Base-by-base conservation (phyloP, 352 stramenopile species). In the Thraustotheca clavata region DNA sequence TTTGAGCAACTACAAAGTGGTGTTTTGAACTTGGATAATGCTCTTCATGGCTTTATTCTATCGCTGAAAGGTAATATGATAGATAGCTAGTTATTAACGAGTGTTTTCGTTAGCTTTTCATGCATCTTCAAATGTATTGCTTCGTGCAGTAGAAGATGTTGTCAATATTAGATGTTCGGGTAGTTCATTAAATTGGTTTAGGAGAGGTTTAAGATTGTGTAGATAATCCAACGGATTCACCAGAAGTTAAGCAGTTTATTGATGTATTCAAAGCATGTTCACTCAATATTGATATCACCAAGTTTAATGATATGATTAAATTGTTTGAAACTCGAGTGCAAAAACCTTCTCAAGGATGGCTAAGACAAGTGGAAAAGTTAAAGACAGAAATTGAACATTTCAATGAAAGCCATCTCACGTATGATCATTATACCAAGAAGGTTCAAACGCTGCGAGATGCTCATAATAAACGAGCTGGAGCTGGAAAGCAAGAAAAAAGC, bases 371-470 rank as follows among this genome's bases (percentile, higher is more conserved):
- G 0, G 54, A 54, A 14, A 59, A 48, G 0, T 62, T 93, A 3
- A 74, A 83, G 49, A 69, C 79, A 29, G 72, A 88, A 65, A 69
- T 77, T 5, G 59, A 49, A 11, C 67, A 73, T 7, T 91, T 83
- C 46, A 71, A 83, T 20, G 76, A 87, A 22, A 74, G 87, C 39
- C 89, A 93, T 60, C 59, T 78, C 4, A 50, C 83, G 7, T 93
- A 79, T 27, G 83, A 93, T 60, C 83, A 93, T 71, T 91, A 93
- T 62, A 85, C 78, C 14, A 76, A 83, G 26, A 91, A 93, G 48
- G 79, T 91, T 24, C 71, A 77, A 49, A 60, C 69, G 11, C 62
- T 93, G 8, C 78, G 83, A 4, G 83, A 90, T 54, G 39, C 76
- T 0, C 74, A 81, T 16, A 81, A 91, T 43, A 91, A 89, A 61